These are phyloP conservation scores for Candida khao-thaluensis DNA, from an alignment of 805 yeast genomes.

Conservation along the genomic window DNA sequence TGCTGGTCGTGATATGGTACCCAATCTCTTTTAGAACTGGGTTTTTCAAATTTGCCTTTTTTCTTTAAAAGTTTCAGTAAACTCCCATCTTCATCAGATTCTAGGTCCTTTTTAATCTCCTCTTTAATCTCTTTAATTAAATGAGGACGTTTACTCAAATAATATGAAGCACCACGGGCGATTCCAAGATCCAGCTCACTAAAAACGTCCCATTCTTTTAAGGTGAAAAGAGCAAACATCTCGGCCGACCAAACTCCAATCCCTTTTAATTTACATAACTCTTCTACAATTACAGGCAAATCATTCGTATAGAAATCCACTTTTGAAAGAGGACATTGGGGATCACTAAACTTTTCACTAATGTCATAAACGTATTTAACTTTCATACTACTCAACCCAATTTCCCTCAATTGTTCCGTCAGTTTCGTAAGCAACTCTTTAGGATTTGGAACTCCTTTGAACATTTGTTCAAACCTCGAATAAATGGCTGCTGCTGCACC, in stretches of 20 bases:
- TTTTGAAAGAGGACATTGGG: conserved; percentile 30
- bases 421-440: conserved; percentile 38
- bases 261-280: conserved; percentile 59
- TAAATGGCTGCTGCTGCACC: conserved; percentile 72
- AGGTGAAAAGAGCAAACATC: conserved; percentile 77
- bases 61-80: conserved; percentile 29
- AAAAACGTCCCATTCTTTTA: conserved; percentile 67
- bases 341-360: conserved; percentile 49
- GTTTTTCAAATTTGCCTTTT: conserved; percentile 38
- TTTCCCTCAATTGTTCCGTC: conserved; percentile 51
- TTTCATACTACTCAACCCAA: conserved; percentile 72
- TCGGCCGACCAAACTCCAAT: conserved; percentile 86
- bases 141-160: conserved; percentile 54
- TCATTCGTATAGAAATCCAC: conserved; percentile 35
- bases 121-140: conserved; percentile 39
- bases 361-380: conserved; percentile 59
- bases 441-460: conserved; percentile 50
- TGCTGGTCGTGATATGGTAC: conserved; percentile 60
- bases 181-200: conserved; percentile 81
- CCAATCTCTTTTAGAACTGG: conserved; percentile 58
- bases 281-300: conserved; percentile 48
- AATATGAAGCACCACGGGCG: conserved; percentile 73
- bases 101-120: conserved; percentile 25
- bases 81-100: conserved; percentile 28
- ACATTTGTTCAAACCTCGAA: conserved; percentile 39